Evolutionary conservation across 306 rosid species (phyloP).

Genomic region (Cicer arietinum): DNA sequence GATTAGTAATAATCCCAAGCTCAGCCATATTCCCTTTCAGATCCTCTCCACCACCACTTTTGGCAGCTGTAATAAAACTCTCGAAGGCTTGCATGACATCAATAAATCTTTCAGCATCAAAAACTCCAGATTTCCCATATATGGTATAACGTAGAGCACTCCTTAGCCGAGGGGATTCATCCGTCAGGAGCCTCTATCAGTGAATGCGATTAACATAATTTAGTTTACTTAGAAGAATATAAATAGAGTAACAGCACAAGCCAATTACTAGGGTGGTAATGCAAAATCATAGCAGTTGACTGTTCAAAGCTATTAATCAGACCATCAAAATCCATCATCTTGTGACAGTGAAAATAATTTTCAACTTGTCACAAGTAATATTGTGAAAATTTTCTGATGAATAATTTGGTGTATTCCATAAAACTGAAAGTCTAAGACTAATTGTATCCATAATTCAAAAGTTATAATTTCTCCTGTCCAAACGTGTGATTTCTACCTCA

Average conservation of each 20-base stretch:
- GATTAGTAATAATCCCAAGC: conserved; percentile 67
- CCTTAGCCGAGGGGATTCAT: conserved; percentile 94
- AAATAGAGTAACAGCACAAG: conserved; percentile 21
- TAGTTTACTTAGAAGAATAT: conserved; percentile 31
- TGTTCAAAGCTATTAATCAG: conserved; percentile 21
- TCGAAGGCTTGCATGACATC: conserved; percentile 99
- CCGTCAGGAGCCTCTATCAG: conserved; percentile 91
- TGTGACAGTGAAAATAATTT: conserved; percentile 14
- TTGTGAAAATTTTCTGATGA: conserved; percentile 21
- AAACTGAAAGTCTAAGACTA: conserved; percentile 13
- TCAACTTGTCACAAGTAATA: conserved; percentile 1
- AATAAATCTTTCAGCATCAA: conserved; percentile 96
- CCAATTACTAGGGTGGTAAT: conserved; percentile 17
- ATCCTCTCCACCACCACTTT: conserved; percentile 96
- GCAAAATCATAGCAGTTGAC: conserved; percentile 32
- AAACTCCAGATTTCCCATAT: conserved; percentile 93
- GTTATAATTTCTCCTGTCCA: conserved; percentile 11
- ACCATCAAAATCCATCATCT: conserved; percentile 21
- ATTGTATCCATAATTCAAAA: conserved; percentile 5
- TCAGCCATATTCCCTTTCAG: conserved; percentile 90
- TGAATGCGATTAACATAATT: conserved; percentile 39
- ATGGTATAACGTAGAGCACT: conserved; percentile 90
- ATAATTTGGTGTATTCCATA: conserved; percentile 6
- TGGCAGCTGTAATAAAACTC: conserved; percentile 93
- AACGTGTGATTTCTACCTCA: not conserved